Base-by-base conservation (phyloP, 2,329 filamentous ascomycete species). In the Colletotrichum incanum region DNA sequence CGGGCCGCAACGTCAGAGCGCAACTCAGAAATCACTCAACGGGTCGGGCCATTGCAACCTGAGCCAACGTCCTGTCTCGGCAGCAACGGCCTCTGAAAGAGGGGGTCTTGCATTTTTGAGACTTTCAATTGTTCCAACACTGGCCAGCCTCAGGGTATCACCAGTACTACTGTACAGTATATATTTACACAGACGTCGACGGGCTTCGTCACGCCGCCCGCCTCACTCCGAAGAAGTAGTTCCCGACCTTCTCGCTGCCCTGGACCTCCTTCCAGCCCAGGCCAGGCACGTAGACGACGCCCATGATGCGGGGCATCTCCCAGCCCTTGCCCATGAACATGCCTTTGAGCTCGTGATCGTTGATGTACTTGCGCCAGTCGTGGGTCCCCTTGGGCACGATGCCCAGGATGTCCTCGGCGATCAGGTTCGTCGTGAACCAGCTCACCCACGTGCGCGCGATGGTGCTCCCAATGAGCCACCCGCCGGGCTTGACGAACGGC, bases 281-380 rank as follows among this genome's bases (percentile, higher is more conserved):
- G 0, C 94, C 95, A 0, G 96, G 96, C 66, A 98, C 88, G 85
- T 98, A 99, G 59, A 98, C 87, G 11, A 97, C 94, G 0, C 96
- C 96, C 87, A 93, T 91, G 74, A 92, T 88, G 78, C 85, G 84
- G 49, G 87, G 87, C 76, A 79, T 86, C 80, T 86, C 87, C 92
- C 92, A 96, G 1, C 84, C 86, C 75, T 84, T 84, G 67, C 80
- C 82, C 65, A 84, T 80, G 75, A 92, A 89, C 80, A 88, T 86
- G 1, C 80, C 83, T 76, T 88, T 84, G 78, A 97, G 81, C 86
- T 98, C 96, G 18, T 89, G 86, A 74, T 94, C 93, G 79, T 98
- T 96, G 76, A 99, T 92, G 83, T 98, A 99, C 85, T 98, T 97
- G 74, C 88, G 87, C 96, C 96, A 99, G 81, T 98, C 95, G 83